Evolutionary conservation across 1,139 yeast species (phyloP), one percentile per base, ranked within the genome.

Genomic region (Sugiyamaella novakii): DNA sequence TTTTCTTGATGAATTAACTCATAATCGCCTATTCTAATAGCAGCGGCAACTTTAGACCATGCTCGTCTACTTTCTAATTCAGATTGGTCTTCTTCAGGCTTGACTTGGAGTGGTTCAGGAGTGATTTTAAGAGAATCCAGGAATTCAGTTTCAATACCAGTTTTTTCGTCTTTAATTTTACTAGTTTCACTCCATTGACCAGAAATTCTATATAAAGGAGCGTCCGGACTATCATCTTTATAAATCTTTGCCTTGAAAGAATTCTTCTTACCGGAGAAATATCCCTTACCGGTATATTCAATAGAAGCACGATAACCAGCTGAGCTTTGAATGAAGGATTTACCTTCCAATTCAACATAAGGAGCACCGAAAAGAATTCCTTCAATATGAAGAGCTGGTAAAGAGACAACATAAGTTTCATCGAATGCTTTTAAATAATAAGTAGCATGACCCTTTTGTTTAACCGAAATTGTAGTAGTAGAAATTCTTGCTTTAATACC

Each of bases 131-230:
- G 68, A 17, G 95, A 88, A 66, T 88, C 92, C 65, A 86, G 83
- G 65, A 92, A 91, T 45, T 76, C 67, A 39, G 72, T 74, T 56
- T 75, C 77, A 31, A 71, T 69, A 41, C 64, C 64, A 19, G 64
- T 62, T 34, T 45, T 47, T 53, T 65, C 71, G 52, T 63, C 54
- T 57, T 58, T 66, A 58, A 80, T 74, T 47, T 65, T 67, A 19
- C 95, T 84, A 58, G 75, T 73, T 30, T 84, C 94, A 14, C 94
- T 83, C 98, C 98, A 92, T 71, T 89, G 97, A 39, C 98, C 98
- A 43, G 76, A 65, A 52, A 92, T 81, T 12, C 95, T 84, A 65
- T 80, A 86, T 55, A 89, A 68, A 1, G 94, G 86, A 53, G 81
- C 79, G 46, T 78, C 81, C 31, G 83, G 76, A 29, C 75, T 69